Evolutionary conservation across 2,329 filamentous ascomycete species (phyloP), one percentile per base, ranked within the genome.

Genomic region (Hysterium pulicare): DNA sequence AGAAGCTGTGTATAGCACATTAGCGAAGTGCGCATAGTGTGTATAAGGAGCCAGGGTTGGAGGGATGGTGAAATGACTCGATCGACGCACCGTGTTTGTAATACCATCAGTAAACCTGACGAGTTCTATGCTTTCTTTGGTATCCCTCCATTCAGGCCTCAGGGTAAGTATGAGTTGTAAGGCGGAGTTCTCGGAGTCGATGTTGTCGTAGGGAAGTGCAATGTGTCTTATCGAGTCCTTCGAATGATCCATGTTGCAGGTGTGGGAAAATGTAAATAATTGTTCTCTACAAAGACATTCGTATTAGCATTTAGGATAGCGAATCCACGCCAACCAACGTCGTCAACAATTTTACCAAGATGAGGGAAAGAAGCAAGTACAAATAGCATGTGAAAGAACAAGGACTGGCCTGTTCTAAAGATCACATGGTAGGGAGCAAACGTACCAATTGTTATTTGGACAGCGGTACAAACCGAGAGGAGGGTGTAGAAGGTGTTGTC

Each of bases 51-150:
- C 13, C 45, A 23, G n/a, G n/a, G 16, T 44, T 13, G 11, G 20
- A 40, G 35, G 41, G 8, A 41, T 50, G 37, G 35, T 45, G 45
- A 35, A 41, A 74, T n/a, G n/a, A n/a, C n/a, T n/a, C n/a, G n/a
- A n/a, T n/a, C n/a, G n/a, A n/a, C 77, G 54, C 70, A 82, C 79
- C 51, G 90, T 97, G 71, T 98, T 98, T 53, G 93, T 98, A 71
- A 97, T 98, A 62, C 93, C 93, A 61, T 98, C 93, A 30, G 90
- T 98, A 73, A 97, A 98, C 51, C 87, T 84, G 53, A 89, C 78
- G 62, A 97, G 88, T 59, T 93, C 83, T 57, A 98, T 78, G 33
- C 84, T 79, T 44, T 87, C 86, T 51, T 83, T 81, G 26, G 79
- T 73, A 36, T 78, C 77, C 53, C 82, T 77, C 93, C 93, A 98